Conservation (phyloP, 495 filamentous ascomycete species). For the Amorphotheca resinae region DNA sequence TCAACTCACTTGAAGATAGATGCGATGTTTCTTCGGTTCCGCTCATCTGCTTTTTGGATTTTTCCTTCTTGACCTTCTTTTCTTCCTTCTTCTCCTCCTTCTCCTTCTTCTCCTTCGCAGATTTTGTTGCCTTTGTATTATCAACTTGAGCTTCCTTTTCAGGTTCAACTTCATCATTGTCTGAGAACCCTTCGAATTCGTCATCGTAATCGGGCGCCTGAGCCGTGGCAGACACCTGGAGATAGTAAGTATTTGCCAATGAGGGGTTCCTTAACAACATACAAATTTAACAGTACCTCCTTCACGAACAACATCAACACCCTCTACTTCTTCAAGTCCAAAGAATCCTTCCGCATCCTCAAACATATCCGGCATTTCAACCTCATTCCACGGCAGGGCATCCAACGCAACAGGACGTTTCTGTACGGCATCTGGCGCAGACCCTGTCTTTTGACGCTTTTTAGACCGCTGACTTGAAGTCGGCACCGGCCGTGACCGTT, state of each 20-base stretch:
- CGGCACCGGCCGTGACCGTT: constrained; percentile 12
- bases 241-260: neutral
- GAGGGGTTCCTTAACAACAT: constrained; percentile 9
- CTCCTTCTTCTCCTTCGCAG: constrained; percentile 20
- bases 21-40: constrained; percentile 2
- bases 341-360: constrained; percentile 93
- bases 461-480: constrained; percentile 11
- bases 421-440: constrained; percentile 10
- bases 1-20: constrained; percentile 10
- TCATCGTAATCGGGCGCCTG: constrained; percentile 14
- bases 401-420: constrained; percentile 39
- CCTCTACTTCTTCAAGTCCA: constrained; percentile 85
- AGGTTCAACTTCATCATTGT: constrained; percentile 24
- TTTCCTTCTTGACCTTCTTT: constrained; percentile 21
- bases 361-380: constrained; percentile 71
- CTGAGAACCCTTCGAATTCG: constrained; percentile 44
- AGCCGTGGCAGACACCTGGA: constrained; percentile 12
- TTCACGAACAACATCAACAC: constrained; percentile 64
- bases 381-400: constrained; percentile 68
- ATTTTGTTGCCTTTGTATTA: constrained; percentile 28
- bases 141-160: constrained; percentile 29
- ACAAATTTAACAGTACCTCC: constrained; percentile 42
- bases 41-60: neutral
- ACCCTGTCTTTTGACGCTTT: constrained; percentile 20
- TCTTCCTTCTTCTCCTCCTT: constrained; percentile 21